Evolutionary conservation across 805 yeast species (phyloP).

Genomic region (Ogataea ganodermae): DNA sequence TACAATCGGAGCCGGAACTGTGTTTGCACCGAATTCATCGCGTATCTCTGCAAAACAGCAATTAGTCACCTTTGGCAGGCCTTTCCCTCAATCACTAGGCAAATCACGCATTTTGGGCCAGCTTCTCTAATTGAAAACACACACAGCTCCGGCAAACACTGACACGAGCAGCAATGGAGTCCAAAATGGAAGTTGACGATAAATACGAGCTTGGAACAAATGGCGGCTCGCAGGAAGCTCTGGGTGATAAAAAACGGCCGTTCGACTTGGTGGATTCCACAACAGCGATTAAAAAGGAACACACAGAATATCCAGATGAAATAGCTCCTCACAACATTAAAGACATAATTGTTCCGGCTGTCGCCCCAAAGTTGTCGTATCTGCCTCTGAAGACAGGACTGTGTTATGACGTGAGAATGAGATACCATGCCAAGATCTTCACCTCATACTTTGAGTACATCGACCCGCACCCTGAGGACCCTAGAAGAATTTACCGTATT

Average conservation of each 20-base stretch:
- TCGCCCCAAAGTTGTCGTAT: slow-evolving; percentile 68
- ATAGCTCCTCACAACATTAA: slow-evolving; percentile 3
- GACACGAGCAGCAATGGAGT: slow-evolving; percentile 16
- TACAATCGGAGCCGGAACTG: neutral
- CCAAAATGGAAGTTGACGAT: slow-evolving; percentile 22
- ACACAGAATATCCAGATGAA: neutral
- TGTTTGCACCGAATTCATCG: neutral
- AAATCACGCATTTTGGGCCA: neutral
- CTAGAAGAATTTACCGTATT: slow-evolving; percentile 90
- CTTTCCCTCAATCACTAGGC: too few species aligned
- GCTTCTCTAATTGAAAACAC: neutral
- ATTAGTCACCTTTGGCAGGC: too few species aligned
- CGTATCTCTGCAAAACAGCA: neutral
- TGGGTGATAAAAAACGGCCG: neutral
- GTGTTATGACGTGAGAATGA: slow-evolving; percentile 95
- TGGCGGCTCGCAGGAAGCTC: neutral
- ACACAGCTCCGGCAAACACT: neutral
- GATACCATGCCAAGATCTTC: slow-evolving; percentile 93
- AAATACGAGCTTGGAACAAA: neutral
- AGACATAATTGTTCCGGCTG: slow-evolving; percentile 52
- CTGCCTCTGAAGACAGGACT: slow-evolving; percentile 85
- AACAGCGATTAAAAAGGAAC: slow-evolving; percentile 8
- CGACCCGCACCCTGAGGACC: slow-evolving; percentile 99
- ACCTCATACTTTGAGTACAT: slow-evolving; percentile 91
- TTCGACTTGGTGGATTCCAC: neutral